Base-by-base conservation (phyloP, 306 rosid species). In the Astragalus glycyphyllos region DNA sequence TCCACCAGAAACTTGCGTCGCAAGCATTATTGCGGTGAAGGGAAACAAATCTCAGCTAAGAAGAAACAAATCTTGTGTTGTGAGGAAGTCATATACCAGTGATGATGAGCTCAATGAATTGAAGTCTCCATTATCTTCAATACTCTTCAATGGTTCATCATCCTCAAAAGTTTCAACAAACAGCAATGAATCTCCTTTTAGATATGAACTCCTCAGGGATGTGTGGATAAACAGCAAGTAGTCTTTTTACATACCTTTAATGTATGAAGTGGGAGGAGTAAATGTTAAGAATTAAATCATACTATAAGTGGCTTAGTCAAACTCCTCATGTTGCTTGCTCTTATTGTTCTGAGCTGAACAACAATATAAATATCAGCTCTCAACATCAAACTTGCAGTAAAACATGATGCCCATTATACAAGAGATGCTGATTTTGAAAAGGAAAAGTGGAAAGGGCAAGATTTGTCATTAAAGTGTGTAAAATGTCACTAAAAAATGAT, bases 31-130 rank as follows among this genome's bases (percentile, higher is more conserved):
- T 0, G 92, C 89, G 40, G 88, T 83, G 58, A 55, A 69, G 55
- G 90, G 96, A 76, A 68, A 86, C n/a, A 83, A 83, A 61, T 63
- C 90, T 11, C 80, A 89, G 66, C 81, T 94, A 4, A 91, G 82
- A 82, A 83, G 96, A 87, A 89, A 84, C 64, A 88, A 80, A 67
- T 89, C 99, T 41, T 91, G 90, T 15, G 78, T 89, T 71, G 67
- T 84, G 38, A 77, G 91, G 77, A 94, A 91, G 84, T 86, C 99
- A 8, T 79, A 89, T 79, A 89, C 91, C 54, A 94, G 99, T 59
- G 99, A 91, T 65, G 99, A 94, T 53, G 99, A 94, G 70, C 95
- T 94, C 2, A 94, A 94, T 72, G 97, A 91, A 69, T 68, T 94
- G 53, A 83, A 80, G 23, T 87, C 94, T 5, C 97, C 97, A 62